Percentiles rank a stretch among this genome's conserved stretches.
phyloP scores from a whole-genome alignment of 129 eudicot genomes.

The Pittosporum tobira region DNA sequence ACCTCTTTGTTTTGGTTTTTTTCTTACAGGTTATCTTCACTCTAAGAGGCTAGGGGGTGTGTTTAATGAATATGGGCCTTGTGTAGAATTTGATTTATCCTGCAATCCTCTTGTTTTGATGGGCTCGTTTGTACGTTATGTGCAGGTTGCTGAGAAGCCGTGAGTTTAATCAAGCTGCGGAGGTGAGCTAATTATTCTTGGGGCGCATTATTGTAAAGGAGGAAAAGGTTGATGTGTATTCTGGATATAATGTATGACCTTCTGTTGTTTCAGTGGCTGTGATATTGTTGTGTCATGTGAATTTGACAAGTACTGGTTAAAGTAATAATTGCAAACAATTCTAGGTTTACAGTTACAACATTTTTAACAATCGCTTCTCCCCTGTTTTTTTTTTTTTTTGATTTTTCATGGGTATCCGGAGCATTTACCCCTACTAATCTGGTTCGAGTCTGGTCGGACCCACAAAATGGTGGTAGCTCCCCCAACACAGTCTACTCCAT shows the following conservation, averaged over 20 bases:
- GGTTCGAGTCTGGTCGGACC: no score
- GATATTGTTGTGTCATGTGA: background rate
- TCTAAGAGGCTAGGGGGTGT: background rate
- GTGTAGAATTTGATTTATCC: background rate
- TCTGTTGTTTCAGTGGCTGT: background rate
- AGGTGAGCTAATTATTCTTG: background rate
- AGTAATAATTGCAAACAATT: background rate
- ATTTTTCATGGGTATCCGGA: no score
- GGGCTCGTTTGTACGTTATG: background rate
- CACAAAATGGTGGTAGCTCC: no score
- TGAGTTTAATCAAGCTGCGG: background rate
- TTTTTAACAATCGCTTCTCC: background rate
- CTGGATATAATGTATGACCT: background rate
- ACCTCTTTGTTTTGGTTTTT: no score
- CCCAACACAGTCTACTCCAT: no score
- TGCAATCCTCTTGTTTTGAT: background rate
- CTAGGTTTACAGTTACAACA: background rate
- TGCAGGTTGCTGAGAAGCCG: constrained; percentile 14
- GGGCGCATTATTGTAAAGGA: background rate
- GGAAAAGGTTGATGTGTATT: constrained; percentile 5
- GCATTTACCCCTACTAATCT: no score
- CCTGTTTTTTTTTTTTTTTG: no score
- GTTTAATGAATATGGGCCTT: background rate
- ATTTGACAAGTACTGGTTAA: background rate
- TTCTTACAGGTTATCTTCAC: no score